Percentiles rank a stretch among this genome's conserved stretches.
These are phyloP conservation scores for Arxiozyma heterogenica DNA, from an alignment of 1,139 yeast genomes.

Conservation along the genomic window DNA sequence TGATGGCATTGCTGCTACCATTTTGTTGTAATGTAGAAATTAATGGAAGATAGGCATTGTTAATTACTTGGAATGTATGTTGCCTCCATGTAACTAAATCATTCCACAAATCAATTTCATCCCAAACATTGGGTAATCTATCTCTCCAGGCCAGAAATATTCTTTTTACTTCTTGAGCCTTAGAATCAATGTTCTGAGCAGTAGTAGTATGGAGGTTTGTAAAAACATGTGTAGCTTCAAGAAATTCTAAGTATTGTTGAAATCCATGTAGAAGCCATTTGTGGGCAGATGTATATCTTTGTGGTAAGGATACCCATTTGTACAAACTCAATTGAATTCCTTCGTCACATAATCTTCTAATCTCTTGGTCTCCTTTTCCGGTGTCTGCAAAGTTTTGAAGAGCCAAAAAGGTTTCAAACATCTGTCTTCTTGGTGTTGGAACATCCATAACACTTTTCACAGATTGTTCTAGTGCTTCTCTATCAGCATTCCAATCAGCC, in stretches of 20 bases:
- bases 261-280: conserved; percentile 84
- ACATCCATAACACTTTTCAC: conserved; percentile 97
- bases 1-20: conserved; percentile 60
- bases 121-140: conserved; percentile 92
- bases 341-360: conserved; percentile 83
- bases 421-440: conserved; percentile 94
- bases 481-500: conserved; percentile 95
- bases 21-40: conserved; percentile 78
- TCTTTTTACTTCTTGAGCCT: conserved; percentile 87
- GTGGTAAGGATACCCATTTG: conserved; percentile 89
- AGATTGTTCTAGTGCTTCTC: conserved; percentile 89
- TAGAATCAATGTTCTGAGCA: conserved; percentile 83
- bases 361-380: conserved; percentile 68
- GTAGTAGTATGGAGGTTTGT: conserved; percentile 82
- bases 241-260: conserved; percentile 94
- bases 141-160: conserved; percentile 97
- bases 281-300: conserved; percentile 73
- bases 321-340: conserved; percentile 89
- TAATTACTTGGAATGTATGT: conserved; percentile 95
- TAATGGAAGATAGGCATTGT: conserved; percentile 86
- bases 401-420: conserved; percentile 87
- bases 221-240: conserved; percentile 95
- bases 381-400: conserved; percentile 91
- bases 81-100: conserved; percentile 98
- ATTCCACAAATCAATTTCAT: conserved; percentile 95